phyloP scores from a whole-genome alignment of 129 eudicot species.

The Smallanthus sonchifolius region DNA sequence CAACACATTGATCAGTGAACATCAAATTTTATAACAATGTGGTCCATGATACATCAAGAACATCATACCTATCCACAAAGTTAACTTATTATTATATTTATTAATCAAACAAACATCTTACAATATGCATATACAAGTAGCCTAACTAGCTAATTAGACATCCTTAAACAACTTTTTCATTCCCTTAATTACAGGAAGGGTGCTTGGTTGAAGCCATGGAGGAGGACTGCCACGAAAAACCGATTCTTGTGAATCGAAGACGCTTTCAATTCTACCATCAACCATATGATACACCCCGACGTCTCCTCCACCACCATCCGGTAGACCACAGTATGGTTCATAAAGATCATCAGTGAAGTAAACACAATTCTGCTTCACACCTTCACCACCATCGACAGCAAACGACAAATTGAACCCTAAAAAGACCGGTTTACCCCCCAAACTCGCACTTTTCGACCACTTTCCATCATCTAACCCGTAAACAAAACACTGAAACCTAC shows the following conservation, averaged over 20 bases:
- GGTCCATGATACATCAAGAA: too few species aligned
- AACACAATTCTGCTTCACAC: constrained; percentile 15
- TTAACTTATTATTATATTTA: too few species aligned
- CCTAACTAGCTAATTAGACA: neutral
- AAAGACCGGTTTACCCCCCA: constrained; percentile 23
- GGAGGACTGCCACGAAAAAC: constrained; percentile 18
- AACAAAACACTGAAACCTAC: constrained; percentile 8
- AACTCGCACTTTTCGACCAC: constrained; percentile 11
- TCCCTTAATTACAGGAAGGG: neutral
- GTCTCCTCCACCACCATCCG: constrained; percentile 24
- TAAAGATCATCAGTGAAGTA: constrained; percentile 31
- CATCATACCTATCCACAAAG: too few species aligned
- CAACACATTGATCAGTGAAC: too few species aligned
- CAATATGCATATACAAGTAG: neutral
- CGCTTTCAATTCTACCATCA: constrained; percentile 6
- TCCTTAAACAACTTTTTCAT: neutral
- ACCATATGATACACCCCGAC: constrained; percentile 27
- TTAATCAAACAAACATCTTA: neutral
- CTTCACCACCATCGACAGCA: neutral
- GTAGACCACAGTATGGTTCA: constrained; percentile 21
- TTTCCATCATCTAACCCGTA: constrained; percentile 18
- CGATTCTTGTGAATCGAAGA: constrained; percentile 1
- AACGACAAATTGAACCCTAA: constrained; percentile 27
- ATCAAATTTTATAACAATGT: too few species aligned
- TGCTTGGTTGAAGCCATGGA: constrained; percentile 21